Evolutionary conservation across 208 protist genomes (phyloP).

Genomic region (Acanthamoeba lenticulata): DNA sequence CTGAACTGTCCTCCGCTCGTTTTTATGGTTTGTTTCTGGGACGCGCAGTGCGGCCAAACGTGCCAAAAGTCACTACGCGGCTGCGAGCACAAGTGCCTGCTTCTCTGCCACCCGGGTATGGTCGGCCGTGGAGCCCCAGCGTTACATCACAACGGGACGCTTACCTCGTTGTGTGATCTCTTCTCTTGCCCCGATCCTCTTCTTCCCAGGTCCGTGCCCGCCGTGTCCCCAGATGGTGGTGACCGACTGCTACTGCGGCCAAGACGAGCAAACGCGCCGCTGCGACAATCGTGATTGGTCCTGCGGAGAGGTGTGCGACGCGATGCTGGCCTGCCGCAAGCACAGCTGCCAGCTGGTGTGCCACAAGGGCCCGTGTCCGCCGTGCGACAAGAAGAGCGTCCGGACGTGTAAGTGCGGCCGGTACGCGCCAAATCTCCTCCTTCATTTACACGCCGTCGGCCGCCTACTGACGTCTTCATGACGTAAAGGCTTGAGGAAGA

Average conservation of each 20-base stretch:
- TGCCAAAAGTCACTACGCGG: not conserved
- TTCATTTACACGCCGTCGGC: too few relatives aligned
- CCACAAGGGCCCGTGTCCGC: conserved; percentile 32
- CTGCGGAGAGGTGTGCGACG: conserved; percentile 52
- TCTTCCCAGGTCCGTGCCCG: conserved; percentile 48
- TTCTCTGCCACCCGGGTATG: conserved; percentile 48
- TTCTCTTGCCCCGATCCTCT: not conserved
- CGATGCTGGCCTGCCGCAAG: conserved; percentile 43
- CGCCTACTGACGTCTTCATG: not conserved
- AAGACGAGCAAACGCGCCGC: not conserved
- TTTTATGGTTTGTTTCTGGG: too few relatives aligned
- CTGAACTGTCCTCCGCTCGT: too few relatives aligned
- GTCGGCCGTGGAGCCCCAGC: too few relatives aligned
- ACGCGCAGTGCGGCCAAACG: not conserved
- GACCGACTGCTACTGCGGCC: conserved; percentile 52
- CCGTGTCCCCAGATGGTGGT: conserved; percentile 58
- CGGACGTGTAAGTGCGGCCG: not conserved
- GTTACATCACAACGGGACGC: not conserved
- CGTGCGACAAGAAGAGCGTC: conserved; percentile 12
- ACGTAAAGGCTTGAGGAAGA: conserved; percentile 31
- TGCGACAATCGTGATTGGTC: conserved; percentile 40
- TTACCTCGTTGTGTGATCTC: too few relatives aligned
- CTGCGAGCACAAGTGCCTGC: conserved; percentile 52
- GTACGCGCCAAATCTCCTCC: not conserved
- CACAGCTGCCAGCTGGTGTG: conserved; percentile 53